Base-by-base conservation (phyloP, 208 protist species). In the Crithidia brevicula region DNA sequence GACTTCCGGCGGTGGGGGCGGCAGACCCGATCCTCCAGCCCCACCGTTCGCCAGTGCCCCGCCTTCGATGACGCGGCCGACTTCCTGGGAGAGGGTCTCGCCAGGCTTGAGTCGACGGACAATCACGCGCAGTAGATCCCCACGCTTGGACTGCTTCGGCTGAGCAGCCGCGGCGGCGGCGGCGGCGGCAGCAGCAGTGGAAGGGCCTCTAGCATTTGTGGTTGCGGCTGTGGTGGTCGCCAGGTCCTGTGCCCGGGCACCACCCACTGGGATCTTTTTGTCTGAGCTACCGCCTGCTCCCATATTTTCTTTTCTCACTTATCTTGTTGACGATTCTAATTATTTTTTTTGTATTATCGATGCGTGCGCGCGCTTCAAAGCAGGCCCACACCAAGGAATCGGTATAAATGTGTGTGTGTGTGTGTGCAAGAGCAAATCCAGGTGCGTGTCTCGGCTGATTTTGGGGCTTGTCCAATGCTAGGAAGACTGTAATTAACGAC, bases 221-320 rank as follows among this genome's bases (percentile, higher is more conserved):
- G 78, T 7, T 52, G 62, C 20, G 15, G 36, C 31, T 27, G 40
- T 42, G 40, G 23, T 1, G 25, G 6, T 16, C 1, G 38, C 2
- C 18, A 11, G 15, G 27, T 36, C 45, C 8, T 16, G 8, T 0
- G 15, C 16, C 1, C 28, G 49, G 8, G 62, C 40, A 3, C 7
- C 23, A 8, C 15, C 49, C 4, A n/a, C 27, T 3, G 33, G 28
- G 38, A 40, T 28, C 22, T 31, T 45, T 18, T 33, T 43, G 47
- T 57, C 30, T 30, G 75, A 72, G 49, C 77, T 84, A 13, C 81
- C 72, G 31, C 75, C 82, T 36, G 82, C 63, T 50, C 82, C 82
- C 9, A 33, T 13, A 34, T 42, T 36, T 18, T 54, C 31, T 54
- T 54, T 54, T 30, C 13, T 34, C 22, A n/a, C 13, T 54, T n/a